Evolutionary conservation across 108 stramenopile species (phyloP), one percentile per base, ranked within the genome.

Genomic region (Fistulifera pelliculosa): DNA sequence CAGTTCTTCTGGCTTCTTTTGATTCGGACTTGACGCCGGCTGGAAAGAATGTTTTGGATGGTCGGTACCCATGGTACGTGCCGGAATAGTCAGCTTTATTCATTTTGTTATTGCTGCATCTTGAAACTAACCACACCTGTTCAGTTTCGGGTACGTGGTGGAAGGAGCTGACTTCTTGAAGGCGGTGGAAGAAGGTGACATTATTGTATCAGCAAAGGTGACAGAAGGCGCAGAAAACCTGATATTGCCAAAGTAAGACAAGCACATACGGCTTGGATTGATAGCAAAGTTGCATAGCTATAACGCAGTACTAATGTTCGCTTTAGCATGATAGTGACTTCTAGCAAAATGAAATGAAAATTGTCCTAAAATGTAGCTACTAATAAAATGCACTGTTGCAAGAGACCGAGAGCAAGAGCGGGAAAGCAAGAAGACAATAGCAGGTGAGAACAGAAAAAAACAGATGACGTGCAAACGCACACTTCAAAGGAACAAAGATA

Each of bases 1-100:
- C 96, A 97, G 73, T 95, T 95, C 75, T 97, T 97, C 66, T 97
- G 91, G 91, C 65, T 97, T 52, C 71, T 97, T 43, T 97, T 66
- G 94, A 97, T 66, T 87, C 84, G 15, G 96, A 97, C 79, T 75
- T 97, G 39, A 97, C 96, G 7, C 96, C 96, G 14, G 96, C 94
- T n/a, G 96, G 96, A 24, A 98, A 98, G 73, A 98, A 98, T 75
- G 79, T 98, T 0, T 65, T 98, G 44, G 96, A 98, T 69, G 96
- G 95, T 3, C 70, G 93, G 6, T 94, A 94, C 62, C 87, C 91
- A 51, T 74, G 70, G 63, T 64, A 54, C 39, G 62, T 27, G 4
- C 16, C 26, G 26, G 11, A 3, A 5, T 62, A 38, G 27, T 6
- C 25, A 15, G n/a, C n/a, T 35, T 2, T 1, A 11, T 5, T 28